A percentile compares a stretch with the other conserved stretches of the same genome.
Evolutionary conservation across 2,329 filamentous ascomycete species (phyloP).

Genomic region (Corinectria fuckeliana): DNA sequence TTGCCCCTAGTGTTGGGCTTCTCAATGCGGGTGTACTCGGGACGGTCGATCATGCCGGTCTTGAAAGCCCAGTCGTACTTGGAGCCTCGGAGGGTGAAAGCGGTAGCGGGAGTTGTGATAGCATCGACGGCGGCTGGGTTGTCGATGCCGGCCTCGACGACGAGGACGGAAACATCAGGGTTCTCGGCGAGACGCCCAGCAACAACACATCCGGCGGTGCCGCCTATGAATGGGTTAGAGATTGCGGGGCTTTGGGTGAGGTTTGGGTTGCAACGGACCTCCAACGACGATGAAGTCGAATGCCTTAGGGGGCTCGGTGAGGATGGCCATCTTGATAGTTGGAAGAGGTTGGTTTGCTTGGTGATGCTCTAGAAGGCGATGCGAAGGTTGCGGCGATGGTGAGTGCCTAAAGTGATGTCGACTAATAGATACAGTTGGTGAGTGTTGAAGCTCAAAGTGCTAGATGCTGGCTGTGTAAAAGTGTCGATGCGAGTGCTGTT

Average conservation of each 20-base stretch:
- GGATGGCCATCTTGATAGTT: slow-evolving; percentile 1
- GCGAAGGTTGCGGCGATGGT: not conserved
- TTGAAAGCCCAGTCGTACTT: slow-evolving; percentile 68
- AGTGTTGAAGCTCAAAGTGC: not conserved
- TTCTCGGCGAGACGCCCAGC: slow-evolving; percentile 46
- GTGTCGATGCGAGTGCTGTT: not conserved
- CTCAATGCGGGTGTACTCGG: slow-evolving; percentile 66
- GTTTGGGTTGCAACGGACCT: not conserved
- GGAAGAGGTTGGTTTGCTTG: not conserved
- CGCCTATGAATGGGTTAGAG: slow-evolving; percentile 27
- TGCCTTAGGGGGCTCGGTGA: slow-evolving; percentile 10
- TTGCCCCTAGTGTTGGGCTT: slow-evolving; percentile 69
- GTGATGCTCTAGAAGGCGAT: not conserved
- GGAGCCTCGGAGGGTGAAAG: slow-evolving; percentile 60
- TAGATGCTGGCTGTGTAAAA: not conserved
- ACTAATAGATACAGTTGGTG: not conserved
- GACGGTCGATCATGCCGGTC: slow-evolving; percentile 64
- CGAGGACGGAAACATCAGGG: slow-evolving; percentile 48
- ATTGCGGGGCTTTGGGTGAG: no score
- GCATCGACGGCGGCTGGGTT: slow-evolving; percentile 57
- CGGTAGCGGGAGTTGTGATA: slow-evolving; percentile 59
- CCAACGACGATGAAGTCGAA: slow-evolving; percentile 23
- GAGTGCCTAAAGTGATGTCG: not conserved
- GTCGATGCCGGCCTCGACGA: slow-evolving; percentile 56
- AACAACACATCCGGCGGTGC: slow-evolving; percentile 46